phyloP scores from a whole-genome alignment of 139 green algal species.

The Chlorella sp. region DNA sequence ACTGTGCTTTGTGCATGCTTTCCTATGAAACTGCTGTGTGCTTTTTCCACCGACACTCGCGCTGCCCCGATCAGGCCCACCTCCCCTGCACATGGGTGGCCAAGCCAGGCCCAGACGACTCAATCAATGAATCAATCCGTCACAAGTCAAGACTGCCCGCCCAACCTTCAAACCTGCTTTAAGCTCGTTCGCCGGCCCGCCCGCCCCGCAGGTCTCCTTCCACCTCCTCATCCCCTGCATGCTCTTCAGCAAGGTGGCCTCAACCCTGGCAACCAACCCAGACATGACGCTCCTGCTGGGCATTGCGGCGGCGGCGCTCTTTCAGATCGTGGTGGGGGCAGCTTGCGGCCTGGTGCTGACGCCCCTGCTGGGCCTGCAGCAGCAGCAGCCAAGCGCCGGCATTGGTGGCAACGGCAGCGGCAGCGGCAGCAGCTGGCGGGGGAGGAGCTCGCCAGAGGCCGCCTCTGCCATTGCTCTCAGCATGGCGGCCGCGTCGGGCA shows the following conservation, averaged over 20 bases:
- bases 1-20: too few species aligned
- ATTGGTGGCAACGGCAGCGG: constrained; percentile 4
- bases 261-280: constrained; percentile 45
- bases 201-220: constrained; percentile 59
- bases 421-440: constrained; percentile 34
- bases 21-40: too few species aligned
- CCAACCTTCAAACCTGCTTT: too few species aligned
- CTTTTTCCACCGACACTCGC: too few species aligned
- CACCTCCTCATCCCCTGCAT: constrained; percentile 69
- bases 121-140: too few species aligned
- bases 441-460: not conserved
- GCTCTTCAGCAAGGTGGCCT: constrained; percentile 68
- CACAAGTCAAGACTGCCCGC: too few species aligned
- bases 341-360: constrained; percentile 33
- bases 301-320: constrained; percentile 22
- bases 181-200: too few species aligned
- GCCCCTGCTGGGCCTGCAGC: constrained; percentile 29
- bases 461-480: constrained; percentile 45
- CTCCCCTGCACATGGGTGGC: too few species aligned
- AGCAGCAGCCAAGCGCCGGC: not conserved
- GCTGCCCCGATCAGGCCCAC: too few species aligned
- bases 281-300: constrained; percentile 38
- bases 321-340: constrained; percentile 40
- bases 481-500: constrained; percentile 44
- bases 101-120: not conserved